Percentiles rank a stretch among this genome's conserved stretches.
Conservation (phyloP, 2,329 filamentous ascomycete species). For the Dothistroma septosporum region DNA sequence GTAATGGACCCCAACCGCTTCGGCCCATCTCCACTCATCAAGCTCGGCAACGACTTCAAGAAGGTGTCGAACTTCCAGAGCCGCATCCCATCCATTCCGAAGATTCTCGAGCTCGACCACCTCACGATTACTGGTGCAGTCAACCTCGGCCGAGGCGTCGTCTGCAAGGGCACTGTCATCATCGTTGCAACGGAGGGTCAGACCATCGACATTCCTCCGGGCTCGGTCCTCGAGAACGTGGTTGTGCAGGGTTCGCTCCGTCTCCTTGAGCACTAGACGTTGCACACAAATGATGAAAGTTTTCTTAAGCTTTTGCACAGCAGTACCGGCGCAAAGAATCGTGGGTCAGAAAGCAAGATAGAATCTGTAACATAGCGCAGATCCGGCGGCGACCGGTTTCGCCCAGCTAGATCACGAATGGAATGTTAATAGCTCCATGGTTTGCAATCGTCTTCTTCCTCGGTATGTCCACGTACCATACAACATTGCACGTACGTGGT, state of each 20-base stretch:
- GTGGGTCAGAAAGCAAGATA: slow-evolving; percentile 2
- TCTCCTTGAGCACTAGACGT: slow-evolving; percentile 60
- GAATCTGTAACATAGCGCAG: background rate
- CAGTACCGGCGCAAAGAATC: slow-evolving; percentile 3
- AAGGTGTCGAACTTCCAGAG: slow-evolving; percentile 97
- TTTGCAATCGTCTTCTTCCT: background rate
- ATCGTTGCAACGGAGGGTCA: slow-evolving; percentile 97
- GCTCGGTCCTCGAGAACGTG: slow-evolving; percentile 96
- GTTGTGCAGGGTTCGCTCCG: slow-evolving; percentile 95
- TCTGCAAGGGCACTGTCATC: slow-evolving; percentile 96
- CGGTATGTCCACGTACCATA: background rate
- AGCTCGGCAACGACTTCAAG: slow-evolving; percentile 99
- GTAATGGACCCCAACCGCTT: slow-evolving; percentile 96
- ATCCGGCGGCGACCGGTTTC: background rate
- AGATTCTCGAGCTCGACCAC: slow-evolving; percentile 88
- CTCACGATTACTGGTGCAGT: slow-evolving; percentile 96
- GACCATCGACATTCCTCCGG: slow-evolving; percentile 95
- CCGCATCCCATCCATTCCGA: slow-evolving; percentile 80
- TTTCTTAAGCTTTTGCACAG: slow-evolving; percentile 2
- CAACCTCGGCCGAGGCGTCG: slow-evolving; percentile 92
- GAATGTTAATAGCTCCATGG: slow-evolving; percentile 1
- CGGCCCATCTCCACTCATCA: slow-evolving; percentile 94
- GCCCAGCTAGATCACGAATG: slow-evolving; percentile 1
- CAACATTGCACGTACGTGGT: background rate
- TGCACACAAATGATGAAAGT: background rate